Evolutionary conservation across 2,329 filamentous ascomycete species (phyloP).

Genomic region (Diaporthe amygdali): DNA sequence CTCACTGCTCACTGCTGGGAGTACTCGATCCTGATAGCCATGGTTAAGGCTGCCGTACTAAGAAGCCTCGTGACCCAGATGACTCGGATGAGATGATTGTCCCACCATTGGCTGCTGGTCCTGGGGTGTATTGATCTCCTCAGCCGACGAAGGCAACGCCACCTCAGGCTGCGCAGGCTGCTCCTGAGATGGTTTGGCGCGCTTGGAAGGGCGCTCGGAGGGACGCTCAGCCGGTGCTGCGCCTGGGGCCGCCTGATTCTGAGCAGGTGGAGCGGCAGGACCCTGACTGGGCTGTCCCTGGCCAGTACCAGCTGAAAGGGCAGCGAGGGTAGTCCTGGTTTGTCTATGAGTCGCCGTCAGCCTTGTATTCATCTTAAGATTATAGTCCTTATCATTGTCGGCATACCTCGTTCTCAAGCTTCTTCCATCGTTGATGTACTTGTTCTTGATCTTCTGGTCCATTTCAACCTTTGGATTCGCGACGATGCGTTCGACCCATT

Average conservation of each 20-base stretch:
- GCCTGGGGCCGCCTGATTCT: too few relatives aligned
- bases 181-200: not conserved
- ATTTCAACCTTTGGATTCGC: not conserved
- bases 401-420: too few relatives aligned
- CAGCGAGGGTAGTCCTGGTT: too few relatives aligned
- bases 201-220: too few relatives aligned
- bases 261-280: not conserved
- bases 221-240: accelerated
- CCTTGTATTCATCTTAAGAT: too few relatives aligned
- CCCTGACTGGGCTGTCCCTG: not conserved
- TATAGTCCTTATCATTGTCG: too few relatives aligned
- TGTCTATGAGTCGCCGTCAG: too few relatives aligned
- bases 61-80: not conserved
- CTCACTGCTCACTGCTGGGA: not conserved
- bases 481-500: not conserved
- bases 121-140: not conserved
- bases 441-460: not conserved
- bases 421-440: not conserved
- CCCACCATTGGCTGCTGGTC: not conserved
- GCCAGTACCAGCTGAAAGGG: too few relatives aligned
- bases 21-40: too few relatives aligned
- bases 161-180: not conserved
- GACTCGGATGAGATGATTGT: too few relatives aligned
- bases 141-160: not conserved
- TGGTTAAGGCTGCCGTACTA: not conserved